These are phyloP conservation scores for Solanum hybrid DNA, from an alignment of 305 asterid species.

Conservation along the genomic window DNA sequence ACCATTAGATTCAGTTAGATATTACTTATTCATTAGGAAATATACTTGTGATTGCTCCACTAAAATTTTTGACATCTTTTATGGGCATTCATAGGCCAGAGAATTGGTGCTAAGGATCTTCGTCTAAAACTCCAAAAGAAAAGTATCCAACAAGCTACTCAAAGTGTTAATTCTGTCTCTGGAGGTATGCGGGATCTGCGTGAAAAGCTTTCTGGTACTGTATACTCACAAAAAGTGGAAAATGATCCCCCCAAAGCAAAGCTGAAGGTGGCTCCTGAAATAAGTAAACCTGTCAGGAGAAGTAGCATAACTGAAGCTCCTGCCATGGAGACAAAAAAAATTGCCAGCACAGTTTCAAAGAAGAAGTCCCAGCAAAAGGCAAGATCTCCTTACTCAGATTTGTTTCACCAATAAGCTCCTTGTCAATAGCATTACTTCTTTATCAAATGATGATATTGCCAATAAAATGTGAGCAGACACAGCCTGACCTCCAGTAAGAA, in stretches of 20 bases:
- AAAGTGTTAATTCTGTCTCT: constrained; percentile 34
- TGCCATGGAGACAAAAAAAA: constrained; percentile 34
- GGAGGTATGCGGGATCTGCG: constrained; percentile 85
- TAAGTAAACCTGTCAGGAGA: constrained; percentile 51
- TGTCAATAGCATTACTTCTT: neutral
- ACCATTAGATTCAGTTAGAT: neutral
- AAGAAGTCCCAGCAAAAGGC: constrained; percentile 60
- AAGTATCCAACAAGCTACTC: constrained; percentile 44
- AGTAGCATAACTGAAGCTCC: constrained; percentile 58
- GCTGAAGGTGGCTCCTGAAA: constrained; percentile 46
- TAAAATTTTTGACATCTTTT: neutral
- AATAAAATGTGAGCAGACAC: neutral
- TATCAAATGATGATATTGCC: neutral
- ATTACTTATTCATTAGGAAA: neutral
- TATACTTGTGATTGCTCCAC: neutral
- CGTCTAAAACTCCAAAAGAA: constrained; percentile 88
- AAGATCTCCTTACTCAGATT: constrained; percentile 12
- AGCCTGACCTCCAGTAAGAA: neutral
- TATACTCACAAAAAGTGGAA: constrained; percentile 41
- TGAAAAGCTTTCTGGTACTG: constrained; percentile 81
- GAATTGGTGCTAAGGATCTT: constrained; percentile 62
- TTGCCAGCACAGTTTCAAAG: constrained; percentile 45
- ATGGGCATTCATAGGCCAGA: neutral
- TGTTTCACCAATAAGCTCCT: neutral
- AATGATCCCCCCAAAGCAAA: constrained; percentile 31